phyloP scores from a whole-genome alignment of 495 filamentous ascomycete genomes.

The Aspergillus indologenus region DNA sequence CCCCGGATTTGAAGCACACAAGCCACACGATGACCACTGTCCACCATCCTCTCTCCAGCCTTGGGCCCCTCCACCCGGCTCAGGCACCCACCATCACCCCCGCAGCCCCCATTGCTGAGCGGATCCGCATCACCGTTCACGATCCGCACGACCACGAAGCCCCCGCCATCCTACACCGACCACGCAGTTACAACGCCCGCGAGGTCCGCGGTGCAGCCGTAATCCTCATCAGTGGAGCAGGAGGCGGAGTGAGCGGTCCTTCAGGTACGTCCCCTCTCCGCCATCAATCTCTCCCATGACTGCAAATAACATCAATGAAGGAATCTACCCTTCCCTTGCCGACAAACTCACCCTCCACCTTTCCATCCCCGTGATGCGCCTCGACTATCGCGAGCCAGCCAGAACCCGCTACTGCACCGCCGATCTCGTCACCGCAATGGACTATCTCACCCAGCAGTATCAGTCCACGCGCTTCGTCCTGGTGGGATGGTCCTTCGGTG shows the following conservation, averaged over 20 bases:
- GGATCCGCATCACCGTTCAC: conserved; percentile 22
- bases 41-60: conserved; percentile 14
- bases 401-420: conserved; percentile 29
- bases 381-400: conserved; percentile 44
- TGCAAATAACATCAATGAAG: no score
- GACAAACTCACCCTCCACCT: conserved; percentile 40
- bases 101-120: conserved; percentile 22
- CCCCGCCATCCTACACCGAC: conserved; percentile 28
- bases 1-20: neutral
- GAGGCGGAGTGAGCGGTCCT: conserved; percentile 44
- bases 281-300: no score
- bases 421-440: conserved; percentile 38
- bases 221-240: conserved; percentile 41
- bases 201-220: conserved; percentile 31
- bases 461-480: conserved; percentile 35
- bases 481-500: conserved; percentile 47
- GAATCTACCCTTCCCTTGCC: conserved; percentile 40
- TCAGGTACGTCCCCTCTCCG: conserved; percentile 24
- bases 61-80: conserved; percentile 29
- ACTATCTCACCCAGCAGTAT: conserved; percentile 34
- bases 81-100: conserved; percentile 15
- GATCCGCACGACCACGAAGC: conserved; percentile 29
- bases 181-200: conserved; percentile 17
- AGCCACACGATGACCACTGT: conserved; percentile 14
- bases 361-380: conserved; percentile 36